Evolutionary conservation across 352 stramenopile genomes (phyloP), one percentile per base, ranked within the genome.

Genomic region (Globisporangium lucens): DNA sequence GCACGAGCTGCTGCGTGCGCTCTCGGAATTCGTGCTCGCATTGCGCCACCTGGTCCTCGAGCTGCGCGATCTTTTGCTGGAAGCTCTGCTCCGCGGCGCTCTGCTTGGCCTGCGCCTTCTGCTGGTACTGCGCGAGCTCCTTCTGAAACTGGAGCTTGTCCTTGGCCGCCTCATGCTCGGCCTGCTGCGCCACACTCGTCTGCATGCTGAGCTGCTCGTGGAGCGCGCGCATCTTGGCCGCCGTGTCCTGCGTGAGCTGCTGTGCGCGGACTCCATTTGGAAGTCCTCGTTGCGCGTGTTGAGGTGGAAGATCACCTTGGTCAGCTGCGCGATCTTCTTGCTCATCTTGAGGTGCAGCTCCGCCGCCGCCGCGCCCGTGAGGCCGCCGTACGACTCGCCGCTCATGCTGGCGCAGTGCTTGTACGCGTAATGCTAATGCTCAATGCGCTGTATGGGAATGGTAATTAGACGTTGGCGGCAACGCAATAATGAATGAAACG

Each of bases 311-410:
- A 98, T 97, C 41, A 97, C 93, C 71, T 97, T 97, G 30, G 93
- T 98, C 24, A 98, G 80, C 85, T 97, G 91, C 57, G 93, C 91
- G 65, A 98, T 93, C 78, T 98, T 97, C 78, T 98, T 98, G 77
- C 88, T 96, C 91, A 98, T 97, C 73, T 97, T 97, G 51, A 97
- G 78, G 61, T 97, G 90, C 69, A 98, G 66, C 61, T 97, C 89
- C 3, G 75, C 77, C 35, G 64, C 57, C 64, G 66, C 33, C 66
- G 56, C 35, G 66, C 62, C 56, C 57, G 53, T 47, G 47, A 68
- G 55, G 30, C 64, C 75, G 56, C 56, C 64, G n/a, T 65, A 68
- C 47, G 70, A 49, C 43, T 73, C 66, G 68, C 72, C 67, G 55
- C 61, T 62, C 74, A 80, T 80, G 41, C 1, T 68, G 49, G 20